Conservation (phyloP, 345 rosid genomes). For the Murraya paniculata region DNA sequence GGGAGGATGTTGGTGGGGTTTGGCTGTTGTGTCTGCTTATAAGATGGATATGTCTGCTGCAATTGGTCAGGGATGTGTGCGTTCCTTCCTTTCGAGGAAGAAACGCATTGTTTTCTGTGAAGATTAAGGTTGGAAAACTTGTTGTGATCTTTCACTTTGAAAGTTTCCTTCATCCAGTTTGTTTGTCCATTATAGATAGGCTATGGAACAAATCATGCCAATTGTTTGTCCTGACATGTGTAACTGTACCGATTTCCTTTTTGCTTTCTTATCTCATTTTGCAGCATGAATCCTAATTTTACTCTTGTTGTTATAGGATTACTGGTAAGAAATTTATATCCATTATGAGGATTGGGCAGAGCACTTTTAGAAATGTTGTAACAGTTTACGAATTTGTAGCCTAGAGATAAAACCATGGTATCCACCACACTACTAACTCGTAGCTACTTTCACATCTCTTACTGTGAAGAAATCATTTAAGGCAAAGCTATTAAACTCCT, state of each 20-base stretch:
- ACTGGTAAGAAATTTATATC: conserved; percentile 5
- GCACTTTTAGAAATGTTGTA: neutral
- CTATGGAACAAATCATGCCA: neutral
- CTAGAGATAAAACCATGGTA: neutral
- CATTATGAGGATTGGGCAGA: neutral
- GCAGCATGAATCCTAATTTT: neutral
- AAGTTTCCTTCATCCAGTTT: neutral
- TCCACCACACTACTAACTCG: neutral
- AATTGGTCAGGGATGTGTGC: neutral
- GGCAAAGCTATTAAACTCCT: neutral
- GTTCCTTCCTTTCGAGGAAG: neutral
- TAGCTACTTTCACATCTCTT: neutral
- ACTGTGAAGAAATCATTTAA: neutral
- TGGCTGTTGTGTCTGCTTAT: neutral
- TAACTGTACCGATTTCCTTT: neutral
- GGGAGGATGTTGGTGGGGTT: neutral
- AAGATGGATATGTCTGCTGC: neutral
- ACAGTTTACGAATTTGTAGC: neutral
- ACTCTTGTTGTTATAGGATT: neutral
- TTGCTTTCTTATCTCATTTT: neutral
- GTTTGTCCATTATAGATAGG: neutral
- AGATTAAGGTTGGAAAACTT: neutral
- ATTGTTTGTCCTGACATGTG: neutral
- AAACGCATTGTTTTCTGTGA: neutral
- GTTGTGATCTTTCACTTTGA: neutral